Percentiles rank a stretch among this genome's conserved stretches.
phyloP scores from a whole-genome alignment of 306 rosid species.

The Vigna unguiculata region DNA sequence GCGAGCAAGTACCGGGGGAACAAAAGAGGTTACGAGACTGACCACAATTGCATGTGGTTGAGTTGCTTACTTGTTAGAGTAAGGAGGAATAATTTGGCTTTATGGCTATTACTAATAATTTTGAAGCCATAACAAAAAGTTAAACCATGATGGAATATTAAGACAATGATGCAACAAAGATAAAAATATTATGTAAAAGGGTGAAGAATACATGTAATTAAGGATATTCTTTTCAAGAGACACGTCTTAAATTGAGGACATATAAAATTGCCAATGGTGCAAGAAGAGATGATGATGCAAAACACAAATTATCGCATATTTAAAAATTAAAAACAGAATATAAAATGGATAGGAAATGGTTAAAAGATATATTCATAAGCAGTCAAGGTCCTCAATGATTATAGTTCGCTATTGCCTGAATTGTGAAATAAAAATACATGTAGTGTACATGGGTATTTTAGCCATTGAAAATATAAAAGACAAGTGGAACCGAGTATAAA shows the following conservation, averaged over 20 bases:
- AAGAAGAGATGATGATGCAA: slow-evolving; percentile 6
- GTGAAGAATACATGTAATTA: neutral
- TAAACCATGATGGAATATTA: neutral
- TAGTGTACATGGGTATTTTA: neutral
- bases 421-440: slow-evolving; percentile 25
- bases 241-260: neutral
- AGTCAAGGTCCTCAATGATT: neutral
- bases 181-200: neutral
- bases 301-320: neutral
- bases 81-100: too few relatives aligned
- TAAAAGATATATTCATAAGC: neutral
- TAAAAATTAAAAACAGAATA: neutral
- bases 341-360: neutral
- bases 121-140: slow-evolving; percentile 13
- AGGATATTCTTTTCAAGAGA: slow-evolving; percentile 10
- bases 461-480: slow-evolving; percentile 20
- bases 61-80: too few relatives aligned
- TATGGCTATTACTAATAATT: neutral
- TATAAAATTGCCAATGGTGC: neutral
- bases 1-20: neutral
- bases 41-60: too few relatives aligned
- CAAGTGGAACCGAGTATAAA: slow-evolving; percentile 7
- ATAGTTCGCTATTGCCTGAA: slow-evolving; percentile 16
- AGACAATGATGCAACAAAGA: neutral
- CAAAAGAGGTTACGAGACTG: neutral